Conservation (phyloP, 495 filamentous ascomycete genomes). For the Podospora bellae-mahoneyi region DNA sequence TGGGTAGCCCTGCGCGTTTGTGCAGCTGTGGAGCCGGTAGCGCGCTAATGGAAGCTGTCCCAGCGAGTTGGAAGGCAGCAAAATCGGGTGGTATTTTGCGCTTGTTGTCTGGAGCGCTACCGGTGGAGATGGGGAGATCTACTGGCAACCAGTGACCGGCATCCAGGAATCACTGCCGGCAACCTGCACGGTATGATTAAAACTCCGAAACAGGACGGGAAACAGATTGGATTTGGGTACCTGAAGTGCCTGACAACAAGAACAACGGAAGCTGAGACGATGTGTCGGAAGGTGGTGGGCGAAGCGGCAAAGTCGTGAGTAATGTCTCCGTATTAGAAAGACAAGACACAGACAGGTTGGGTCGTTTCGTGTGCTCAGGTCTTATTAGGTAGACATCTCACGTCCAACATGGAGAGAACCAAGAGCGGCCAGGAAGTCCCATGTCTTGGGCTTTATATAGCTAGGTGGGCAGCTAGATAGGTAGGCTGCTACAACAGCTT, state of each 20-base stretch:
- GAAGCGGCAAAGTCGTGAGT: not conserved
- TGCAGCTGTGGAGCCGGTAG: conserved; percentile 27
- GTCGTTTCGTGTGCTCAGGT: not conserved
- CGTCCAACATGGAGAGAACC: not conserved
- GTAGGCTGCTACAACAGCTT: not conserved
- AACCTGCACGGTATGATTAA: not conserved
- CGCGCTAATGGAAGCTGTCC: conserved; percentile 23
- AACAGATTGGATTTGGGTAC: not conserved
- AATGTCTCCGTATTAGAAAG: not conserved
- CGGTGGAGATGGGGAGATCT: not conserved
- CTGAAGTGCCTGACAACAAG: not conserved
- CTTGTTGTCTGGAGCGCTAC: not conserved
- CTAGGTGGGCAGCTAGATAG: not conserved
- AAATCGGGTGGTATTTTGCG: conserved; percentile 13
- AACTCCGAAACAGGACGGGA: not conserved
- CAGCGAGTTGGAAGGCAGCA: conserved; percentile 28
- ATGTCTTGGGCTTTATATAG: not conserved
- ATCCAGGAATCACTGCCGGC: not conserved
- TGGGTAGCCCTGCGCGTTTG: conserved; percentile 18
- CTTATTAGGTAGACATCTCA: not conserved
- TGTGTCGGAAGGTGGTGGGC: not conserved
- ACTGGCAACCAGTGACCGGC: not conserved
- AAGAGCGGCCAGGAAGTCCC: not conserved
- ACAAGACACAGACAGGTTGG: not conserved
- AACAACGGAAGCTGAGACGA: not conserved